phyloP scores from a whole-genome alignment of 805 yeast species.

The Wickerhamomyces xylosicus region DNA sequence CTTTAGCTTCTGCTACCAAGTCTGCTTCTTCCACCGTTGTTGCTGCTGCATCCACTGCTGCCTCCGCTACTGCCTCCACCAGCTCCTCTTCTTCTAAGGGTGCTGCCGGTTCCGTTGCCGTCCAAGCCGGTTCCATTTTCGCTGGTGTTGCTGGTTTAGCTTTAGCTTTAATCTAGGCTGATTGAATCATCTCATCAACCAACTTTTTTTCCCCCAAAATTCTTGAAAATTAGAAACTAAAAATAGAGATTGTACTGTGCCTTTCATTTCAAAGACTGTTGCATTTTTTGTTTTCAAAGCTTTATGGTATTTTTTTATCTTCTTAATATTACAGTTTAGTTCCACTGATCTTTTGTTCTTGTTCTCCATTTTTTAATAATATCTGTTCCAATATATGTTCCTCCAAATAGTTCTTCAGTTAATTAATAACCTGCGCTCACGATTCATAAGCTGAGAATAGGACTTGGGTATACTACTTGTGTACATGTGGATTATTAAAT shows the following conservation, averaged over 20 bases:
- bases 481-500: no score
- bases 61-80: constrained; percentile 9
- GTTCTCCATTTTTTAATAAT: no score
- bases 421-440: background rate
- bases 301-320: background rate
- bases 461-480: no score
- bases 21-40: constrained; percentile 20
- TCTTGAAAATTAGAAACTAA: no score
- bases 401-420: background rate
- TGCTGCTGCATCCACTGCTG: constrained; percentile 17
- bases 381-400: no score
- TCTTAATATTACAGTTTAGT: background rate
- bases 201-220: no score
- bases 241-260: no score
- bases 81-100: constrained; percentile 20
- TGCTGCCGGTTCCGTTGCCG: constrained; percentile 29
- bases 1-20: constrained; percentile 22
- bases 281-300: background rate
- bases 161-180: constrained; percentile 36
- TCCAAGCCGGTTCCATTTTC: constrained; percentile 36
- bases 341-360: background rate
- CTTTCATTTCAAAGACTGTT: no score
- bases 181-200: background rate
- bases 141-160: constrained; percentile 33
- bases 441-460: background rate